A percentile compares a stretch with the other conserved stretches of the same genome.
These are phyloP conservation scores for Xenosphaeropsis pyriputrescens DNA, from an alignment of 2,329 filamentous ascomycete species.

Conservation along the genomic window DNA sequence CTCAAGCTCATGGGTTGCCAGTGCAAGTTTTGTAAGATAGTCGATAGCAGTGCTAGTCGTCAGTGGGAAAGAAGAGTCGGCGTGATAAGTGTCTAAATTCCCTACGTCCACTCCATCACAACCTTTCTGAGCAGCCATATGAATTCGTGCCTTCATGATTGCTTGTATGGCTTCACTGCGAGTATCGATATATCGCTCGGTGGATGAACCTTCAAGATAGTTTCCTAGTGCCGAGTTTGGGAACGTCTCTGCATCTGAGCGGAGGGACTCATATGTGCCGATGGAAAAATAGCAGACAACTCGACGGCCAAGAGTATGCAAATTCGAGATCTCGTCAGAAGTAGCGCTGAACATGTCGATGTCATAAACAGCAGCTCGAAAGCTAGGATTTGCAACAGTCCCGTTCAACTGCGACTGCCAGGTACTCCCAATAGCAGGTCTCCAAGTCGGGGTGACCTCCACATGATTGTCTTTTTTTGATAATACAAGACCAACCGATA, in stretches of 20 bases:
- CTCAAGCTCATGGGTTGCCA: constrained; percentile 32
- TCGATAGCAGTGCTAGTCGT: constrained; percentile 38
- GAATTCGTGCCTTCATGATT: constrained; percentile 46
- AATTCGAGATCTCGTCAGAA: constrained; percentile 25
- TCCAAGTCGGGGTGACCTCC: constrained; percentile 10
- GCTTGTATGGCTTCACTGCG: constrained; percentile 36
- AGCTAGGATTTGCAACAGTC: not conserved
- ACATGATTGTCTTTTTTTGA: constrained; percentile 7
- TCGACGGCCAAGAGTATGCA: constrained; percentile 36
- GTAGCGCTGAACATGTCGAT: constrained; percentile 29
- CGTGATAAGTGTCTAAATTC: constrained; percentile 53
- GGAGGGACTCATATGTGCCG: constrained; percentile 51
- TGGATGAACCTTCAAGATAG: constrained; percentile 43
- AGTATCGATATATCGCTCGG: constrained; percentile 50
- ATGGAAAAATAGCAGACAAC: constrained; percentile 67
- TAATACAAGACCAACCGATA: constrained; percentile 35
- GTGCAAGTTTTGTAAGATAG: constrained; percentile 44
- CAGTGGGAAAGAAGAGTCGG: constrained; percentile 44
- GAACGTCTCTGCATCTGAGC: constrained; percentile 39
- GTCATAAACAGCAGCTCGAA: constrained; percentile 17
- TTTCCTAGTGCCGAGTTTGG: constrained; percentile 37
- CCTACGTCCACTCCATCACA: constrained; percentile 56
- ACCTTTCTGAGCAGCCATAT: constrained; percentile 41
- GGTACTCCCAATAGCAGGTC: constrained; percentile 2
- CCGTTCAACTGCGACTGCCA: constrained; percentile 2